Evolutionary conservation across 176 grass and related monocot species (phyloP).

Genomic region (Eragrostis curvula): DNA sequence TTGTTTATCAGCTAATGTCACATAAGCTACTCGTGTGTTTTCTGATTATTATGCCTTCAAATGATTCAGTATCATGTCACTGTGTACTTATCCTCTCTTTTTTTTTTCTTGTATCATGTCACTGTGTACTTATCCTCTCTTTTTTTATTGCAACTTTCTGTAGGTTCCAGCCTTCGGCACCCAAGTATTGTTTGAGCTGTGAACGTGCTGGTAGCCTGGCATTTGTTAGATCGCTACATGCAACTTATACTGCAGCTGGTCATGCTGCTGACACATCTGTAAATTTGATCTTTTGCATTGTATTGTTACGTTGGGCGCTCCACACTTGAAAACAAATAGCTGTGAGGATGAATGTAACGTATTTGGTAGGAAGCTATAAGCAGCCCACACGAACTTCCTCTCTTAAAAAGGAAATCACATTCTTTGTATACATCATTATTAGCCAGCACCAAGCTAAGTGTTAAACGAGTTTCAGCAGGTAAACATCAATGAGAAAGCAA

Average conservation of each 20-base stretch:
- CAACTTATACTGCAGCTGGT: neutral
- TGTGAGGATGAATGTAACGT: neutral
- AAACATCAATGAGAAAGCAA: neutral
- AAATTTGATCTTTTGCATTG: constrained; percentile 5
- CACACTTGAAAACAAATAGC: neutral
- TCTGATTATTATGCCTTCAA: neutral
- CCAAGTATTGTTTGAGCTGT: constrained; percentile 4
- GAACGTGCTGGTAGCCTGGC: neutral
- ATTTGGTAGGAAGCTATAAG: neutral
- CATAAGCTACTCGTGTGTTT: neutral
- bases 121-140: neutral
- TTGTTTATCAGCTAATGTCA: neutral
- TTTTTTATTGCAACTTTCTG: neutral
- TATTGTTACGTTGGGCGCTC: neutral
- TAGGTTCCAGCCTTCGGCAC: constrained; percentile 11
- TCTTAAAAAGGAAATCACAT: neutral
- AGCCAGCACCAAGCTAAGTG: neutral
- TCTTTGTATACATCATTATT: neutral
- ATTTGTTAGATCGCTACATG: constrained; percentile 32
- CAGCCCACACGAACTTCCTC: neutral
- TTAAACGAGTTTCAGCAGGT: neutral
- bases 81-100: neutral
- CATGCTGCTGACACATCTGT: constrained; percentile 11
- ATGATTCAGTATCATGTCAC: neutral
- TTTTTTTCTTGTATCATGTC: neutral